Base-by-base conservation (phyloP, 2,329 filamentous ascomycete species). In the Aschersonia sp. region DNA sequence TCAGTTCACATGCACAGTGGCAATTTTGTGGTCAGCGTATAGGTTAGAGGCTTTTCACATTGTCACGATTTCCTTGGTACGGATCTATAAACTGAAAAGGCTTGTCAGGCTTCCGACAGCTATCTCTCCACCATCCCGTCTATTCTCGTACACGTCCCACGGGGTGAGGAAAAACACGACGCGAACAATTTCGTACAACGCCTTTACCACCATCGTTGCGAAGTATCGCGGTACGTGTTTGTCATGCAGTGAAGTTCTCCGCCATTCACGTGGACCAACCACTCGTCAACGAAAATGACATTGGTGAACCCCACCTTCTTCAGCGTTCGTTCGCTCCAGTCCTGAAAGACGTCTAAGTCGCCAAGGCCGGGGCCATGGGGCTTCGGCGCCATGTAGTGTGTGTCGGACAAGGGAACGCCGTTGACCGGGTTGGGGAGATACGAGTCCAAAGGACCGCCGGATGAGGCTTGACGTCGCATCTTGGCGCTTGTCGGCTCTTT, bases 341-440 rank as follows among this genome's bases (percentile, higher is more conserved):
- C 44, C 6, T 53, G 52, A 2, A 63, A 40, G 1, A 63, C 50
- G 14, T 62, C 60, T 41, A 47, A 29, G 0, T 52, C 54, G 9
- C 9, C 8, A 4, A 58, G 39, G 5, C 60, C 52, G 1, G 48
- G 60, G 14, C 50, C 59, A 57, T 54, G 57, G n/a, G 51, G 58
- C 31, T 56, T 57, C 0, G 58, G 55, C 2, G 47, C 49, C 4
- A 60, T 35, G n/a, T 46, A 47, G n/a, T 42, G 31, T 5, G 39
- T 50, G 31, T 41, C 35, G 39, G 10, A 49, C 3, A 55, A 46
- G 4, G 56, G 51, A 11, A 60, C 31, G 1, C 55, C 52, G 22
- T 59, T 60, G 44, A 60, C 49, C 3, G 48, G 47, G 12, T 33
- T 52, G 1, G 55, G 56, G 31, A 50, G 50, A 14, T 53, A 55